Base-by-base conservation (phyloP, 2,329 filamentous ascomycete genomes). In the Colletotrichum cuscutae region DNA sequence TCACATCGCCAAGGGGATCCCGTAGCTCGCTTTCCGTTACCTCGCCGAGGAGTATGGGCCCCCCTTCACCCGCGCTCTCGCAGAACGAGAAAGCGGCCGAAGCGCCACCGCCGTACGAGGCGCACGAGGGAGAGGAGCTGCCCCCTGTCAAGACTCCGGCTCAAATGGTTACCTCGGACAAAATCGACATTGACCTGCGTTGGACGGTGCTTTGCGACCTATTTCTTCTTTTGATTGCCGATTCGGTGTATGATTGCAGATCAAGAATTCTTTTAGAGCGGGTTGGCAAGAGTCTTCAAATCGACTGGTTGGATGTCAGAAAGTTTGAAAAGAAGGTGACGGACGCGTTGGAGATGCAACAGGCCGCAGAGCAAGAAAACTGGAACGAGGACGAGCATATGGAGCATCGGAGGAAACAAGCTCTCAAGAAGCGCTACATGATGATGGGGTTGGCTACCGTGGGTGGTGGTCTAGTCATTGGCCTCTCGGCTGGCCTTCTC, bases 381-480 rank as follows among this genome's bases (percentile, higher is more conserved):
- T 99, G 97, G 97, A 97, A 98, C 76, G 97, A 99, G 81, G 93
- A 97, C 12, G 94, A 97, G 76, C 95, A 98, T 80, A 95, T 98
- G 88, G 95, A 98, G 81, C 89, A 87, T 71, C 90, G 97, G 59
- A 89, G 94, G 64, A 98, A 98, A 81, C 85, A 90, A 79, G 94
- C 94, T 1, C 86, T 95, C 72, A 98, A 94, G 80, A 91, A 91
- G 76, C 92, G 95, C 78, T 95, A 97, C 79, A 91, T 98, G 80
- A 93, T 98, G 85, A 98, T 99, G 95, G 97, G 97, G 11, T 86
- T 99, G 68, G 97, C 97, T 30, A 99, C 97, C 0, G 97, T 98
- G 9, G 97, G 97, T 68, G 97, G 97, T 74, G 94, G 96, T 65
- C 87, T 98, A 5, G 95, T 99, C 76, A 99, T 99, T 81, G 97